Evolutionary conservation across 179 eudicot genomes (phyloP).

Genomic region (Nepenthes alata): DNA sequence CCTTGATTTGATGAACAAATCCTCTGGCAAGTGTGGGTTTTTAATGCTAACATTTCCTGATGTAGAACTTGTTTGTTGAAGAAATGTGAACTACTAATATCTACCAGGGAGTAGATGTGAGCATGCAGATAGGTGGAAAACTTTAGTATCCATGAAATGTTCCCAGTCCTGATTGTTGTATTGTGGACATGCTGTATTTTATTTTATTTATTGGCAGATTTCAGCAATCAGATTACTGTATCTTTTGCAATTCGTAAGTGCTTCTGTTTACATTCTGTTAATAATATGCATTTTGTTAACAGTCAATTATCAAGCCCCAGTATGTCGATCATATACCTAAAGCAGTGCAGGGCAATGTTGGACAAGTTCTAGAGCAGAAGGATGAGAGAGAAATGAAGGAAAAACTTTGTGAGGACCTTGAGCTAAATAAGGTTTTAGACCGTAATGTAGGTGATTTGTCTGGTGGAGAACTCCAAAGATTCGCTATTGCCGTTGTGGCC

Average conservation of each 20-base stretch:
- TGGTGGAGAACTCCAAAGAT: constrained; percentile 98
- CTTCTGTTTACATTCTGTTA: not conserved
- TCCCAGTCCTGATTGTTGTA: too few species aligned
- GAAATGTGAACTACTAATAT: too few species aligned
- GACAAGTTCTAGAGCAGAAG: constrained; percentile 76
- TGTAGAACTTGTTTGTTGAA: too few species aligned
- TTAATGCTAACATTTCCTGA: too few species aligned
- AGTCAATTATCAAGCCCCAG: constrained; percentile 96
- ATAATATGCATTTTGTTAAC: constrained; percentile 1
- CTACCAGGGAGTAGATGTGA: too few species aligned
- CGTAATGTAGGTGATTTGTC: constrained; percentile 95
- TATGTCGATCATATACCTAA: constrained; percentile 94
- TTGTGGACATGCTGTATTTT: not conserved
- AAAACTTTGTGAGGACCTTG: constrained; percentile 63
- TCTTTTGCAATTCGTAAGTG: too few species aligned
- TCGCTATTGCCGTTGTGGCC: constrained; percentile 94
- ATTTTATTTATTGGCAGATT: not conserved
- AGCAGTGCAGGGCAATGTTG: constrained; percentile 93
- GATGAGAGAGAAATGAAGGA: constrained; percentile 78
- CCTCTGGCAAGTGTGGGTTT: too few species aligned
- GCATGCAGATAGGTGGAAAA: too few species aligned
- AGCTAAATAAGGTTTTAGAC: constrained; percentile 77
- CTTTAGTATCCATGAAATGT: too few species aligned
- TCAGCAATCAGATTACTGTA: not conserved
- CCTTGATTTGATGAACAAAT: too few species aligned